A percentile compares a stretch with the other conserved stretches of the same genome.
Conservation (phyloP, 1,284 basidiomycete species). For the Quambalaria eucalypti region DNA sequence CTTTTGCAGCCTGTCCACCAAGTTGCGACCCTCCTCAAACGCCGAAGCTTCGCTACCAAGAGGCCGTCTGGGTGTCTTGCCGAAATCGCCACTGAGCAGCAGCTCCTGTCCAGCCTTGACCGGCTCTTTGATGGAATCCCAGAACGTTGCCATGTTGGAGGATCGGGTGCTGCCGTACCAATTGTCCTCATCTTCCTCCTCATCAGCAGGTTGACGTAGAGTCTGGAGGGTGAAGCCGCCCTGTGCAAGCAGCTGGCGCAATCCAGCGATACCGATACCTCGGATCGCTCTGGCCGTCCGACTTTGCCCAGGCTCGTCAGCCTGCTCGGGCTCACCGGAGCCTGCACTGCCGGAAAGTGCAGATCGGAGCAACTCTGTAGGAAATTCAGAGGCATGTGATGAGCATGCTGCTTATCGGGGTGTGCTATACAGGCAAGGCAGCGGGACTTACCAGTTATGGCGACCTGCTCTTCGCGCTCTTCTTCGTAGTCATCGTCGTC, state of each 20-base stretch:
- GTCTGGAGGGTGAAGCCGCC: conserved; percentile 10
- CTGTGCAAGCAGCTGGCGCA: conserved; percentile 21
- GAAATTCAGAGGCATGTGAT: not conserved
- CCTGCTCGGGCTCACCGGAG: not conserved
- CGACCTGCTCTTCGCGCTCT: conserved; percentile 16
- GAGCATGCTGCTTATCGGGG: not conserved
- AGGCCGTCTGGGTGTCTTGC: conserved; percentile 45
- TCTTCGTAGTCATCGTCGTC: conserved; percentile 24
- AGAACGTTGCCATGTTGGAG: conserved; percentile 24
- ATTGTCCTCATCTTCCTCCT: conserved; percentile 18
- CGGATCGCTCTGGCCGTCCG: conserved; percentile 13
- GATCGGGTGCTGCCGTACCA: conserved; percentile 9
- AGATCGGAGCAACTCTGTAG: conserved; percentile 15
- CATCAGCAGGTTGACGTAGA: conserved; percentile 3
- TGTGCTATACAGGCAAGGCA: not conserved
- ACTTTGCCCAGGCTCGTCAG: not conserved
- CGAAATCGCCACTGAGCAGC: conserved; percentile 75
- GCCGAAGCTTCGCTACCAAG: not conserved
- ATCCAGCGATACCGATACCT: conserved; percentile 21
- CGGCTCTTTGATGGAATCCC: conserved; percentile 54
- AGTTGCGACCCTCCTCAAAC: conserved; percentile 6
- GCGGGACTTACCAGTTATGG: conserved; percentile 2
- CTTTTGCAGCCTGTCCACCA: conserved; percentile 5
- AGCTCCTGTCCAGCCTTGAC: conserved; percentile 64
- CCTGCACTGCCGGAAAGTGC: conserved; percentile 7